A percentile compares a stretch with the other conserved stretches of the same genome.
Evolutionary conservation across 176 grass and related monocot genomes (phyloP).

Genomic region (Zea luxurians): DNA sequence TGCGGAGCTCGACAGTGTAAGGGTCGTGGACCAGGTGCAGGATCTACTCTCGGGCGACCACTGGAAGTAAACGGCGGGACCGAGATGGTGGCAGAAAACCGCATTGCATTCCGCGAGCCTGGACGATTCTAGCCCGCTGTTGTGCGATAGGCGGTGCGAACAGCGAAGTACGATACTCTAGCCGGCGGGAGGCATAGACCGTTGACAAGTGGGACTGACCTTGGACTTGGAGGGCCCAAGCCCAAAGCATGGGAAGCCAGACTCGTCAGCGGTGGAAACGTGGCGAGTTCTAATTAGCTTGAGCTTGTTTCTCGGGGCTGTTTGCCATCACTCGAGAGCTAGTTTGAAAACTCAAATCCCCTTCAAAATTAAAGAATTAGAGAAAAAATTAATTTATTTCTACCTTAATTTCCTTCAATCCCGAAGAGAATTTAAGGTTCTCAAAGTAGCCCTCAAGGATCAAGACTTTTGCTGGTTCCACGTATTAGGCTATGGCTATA

Average conservation of each 20-base stretch:
- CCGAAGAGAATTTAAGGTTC: no score
- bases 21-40: slow-evolving; percentile 4
- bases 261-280: neutral
- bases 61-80: slow-evolving; percentile 37
- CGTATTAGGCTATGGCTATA: no score
- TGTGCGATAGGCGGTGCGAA: neutral
- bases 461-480: no score
- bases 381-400: no score
- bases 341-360: no score
- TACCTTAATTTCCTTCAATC: no score
- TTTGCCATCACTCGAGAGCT: no score
- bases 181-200: neutral
- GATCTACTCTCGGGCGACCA: rapidly evolving
- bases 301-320: no score
- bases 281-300: neutral
- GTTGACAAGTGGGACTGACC: neutral
- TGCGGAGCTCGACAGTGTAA: neutral
- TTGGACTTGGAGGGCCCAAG: rapidly evolving
- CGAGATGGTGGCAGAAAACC: slow-evolving; percentile 18
- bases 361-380: no score
- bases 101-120: slow-evolving; percentile 18
- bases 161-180: neutral
- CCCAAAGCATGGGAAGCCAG: neutral
- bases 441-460: no score
- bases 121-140: slow-evolving; percentile 4